Evolutionary conservation across 805 yeast genomes (phyloP).

Genomic region (Wickerhamomyces canadensis): DNA sequence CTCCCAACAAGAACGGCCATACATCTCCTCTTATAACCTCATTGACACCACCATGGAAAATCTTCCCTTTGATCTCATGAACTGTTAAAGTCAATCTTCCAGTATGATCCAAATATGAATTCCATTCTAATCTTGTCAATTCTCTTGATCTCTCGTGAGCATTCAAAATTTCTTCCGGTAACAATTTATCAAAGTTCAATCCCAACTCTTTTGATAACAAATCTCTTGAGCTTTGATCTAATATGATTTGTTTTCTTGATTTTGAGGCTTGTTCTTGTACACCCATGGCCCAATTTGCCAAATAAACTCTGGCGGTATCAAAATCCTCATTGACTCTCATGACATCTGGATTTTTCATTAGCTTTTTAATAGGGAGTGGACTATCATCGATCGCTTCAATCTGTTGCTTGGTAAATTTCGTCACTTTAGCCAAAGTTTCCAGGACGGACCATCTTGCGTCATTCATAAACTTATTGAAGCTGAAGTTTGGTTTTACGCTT

Average conservation of each 20-base stretch:
- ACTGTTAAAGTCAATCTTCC: constrained; percentile 72
- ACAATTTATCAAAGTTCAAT: constrained; percentile 42
- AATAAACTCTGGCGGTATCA: constrained; percentile 84
- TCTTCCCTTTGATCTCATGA: constrained; percentile 70
- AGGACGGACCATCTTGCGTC: constrained; percentile 83
- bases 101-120: constrained; percentile 67
- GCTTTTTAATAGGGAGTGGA: constrained; percentile 49
- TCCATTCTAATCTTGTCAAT: constrained; percentile 75
- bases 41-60: constrained; percentile 87
- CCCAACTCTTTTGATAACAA: constrained; percentile 59
- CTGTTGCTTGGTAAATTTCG: constrained; percentile 50
- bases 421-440: constrained; percentile 74
- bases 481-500: constrained; percentile 12
- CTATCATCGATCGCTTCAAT: constrained; percentile 53
- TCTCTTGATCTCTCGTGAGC: constrained; percentile 61
- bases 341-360: constrained; percentile 76
- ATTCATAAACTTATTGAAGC: constrained; percentile 45
- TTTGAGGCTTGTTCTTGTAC: constrained; percentile 86
- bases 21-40: constrained; percentile 58
- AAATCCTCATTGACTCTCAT: constrained; percentile 79
- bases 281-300: constrained; percentile 95
- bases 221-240: constrained; percentile 54
- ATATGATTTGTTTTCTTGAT: constrained; percentile 42
- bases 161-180: constrained; percentile 52
- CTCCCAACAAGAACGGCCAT: constrained; percentile 81